A percentile compares a stretch with the other conserved stretches of the same genome.
These are phyloP conservation scores for Nicotiana otophora DNA, from an alignment of 257 asterid genomes.

Conservation along the genomic window DNA sequence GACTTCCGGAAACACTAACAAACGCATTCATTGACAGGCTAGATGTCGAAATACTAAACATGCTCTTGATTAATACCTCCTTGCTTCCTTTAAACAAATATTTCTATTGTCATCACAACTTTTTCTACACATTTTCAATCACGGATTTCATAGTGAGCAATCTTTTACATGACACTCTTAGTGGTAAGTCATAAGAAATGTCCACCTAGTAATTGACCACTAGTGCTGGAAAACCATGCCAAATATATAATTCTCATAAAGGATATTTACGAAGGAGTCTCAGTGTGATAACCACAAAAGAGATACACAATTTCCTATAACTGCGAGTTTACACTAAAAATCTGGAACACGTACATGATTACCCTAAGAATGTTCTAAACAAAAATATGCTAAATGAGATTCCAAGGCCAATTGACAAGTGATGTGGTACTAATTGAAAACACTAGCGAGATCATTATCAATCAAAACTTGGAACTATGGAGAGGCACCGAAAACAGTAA, in stretches of 20 bases:
- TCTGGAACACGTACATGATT: not conserved
- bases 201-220: not conserved
- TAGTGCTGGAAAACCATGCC: not conserved
- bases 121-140: not conserved
- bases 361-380: not conserved
- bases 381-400: not conserved
- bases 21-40: not conserved
- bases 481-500: not conserved
- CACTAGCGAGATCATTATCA: not conserved
- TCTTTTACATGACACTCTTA: not conserved
- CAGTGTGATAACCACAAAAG: not conserved
- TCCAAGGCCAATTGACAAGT: not conserved
- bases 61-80: not conserved
- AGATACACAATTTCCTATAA: not conserved
- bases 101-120: not conserved
- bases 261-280: not conserved
- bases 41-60: not conserved
- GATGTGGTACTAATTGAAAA: not conserved
- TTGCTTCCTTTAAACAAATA: not conserved
- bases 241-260: not conserved
- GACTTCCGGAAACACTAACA: not conserved
- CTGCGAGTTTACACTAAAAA: not conserved
- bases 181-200: not conserved
- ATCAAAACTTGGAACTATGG: not conserved
- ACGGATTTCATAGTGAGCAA: not conserved